Evolutionary conservation across 2,329 filamentous ascomycete genomes (phyloP), one percentile per base, ranked within the genome.

Genomic region (Alternaria sp.): DNA sequence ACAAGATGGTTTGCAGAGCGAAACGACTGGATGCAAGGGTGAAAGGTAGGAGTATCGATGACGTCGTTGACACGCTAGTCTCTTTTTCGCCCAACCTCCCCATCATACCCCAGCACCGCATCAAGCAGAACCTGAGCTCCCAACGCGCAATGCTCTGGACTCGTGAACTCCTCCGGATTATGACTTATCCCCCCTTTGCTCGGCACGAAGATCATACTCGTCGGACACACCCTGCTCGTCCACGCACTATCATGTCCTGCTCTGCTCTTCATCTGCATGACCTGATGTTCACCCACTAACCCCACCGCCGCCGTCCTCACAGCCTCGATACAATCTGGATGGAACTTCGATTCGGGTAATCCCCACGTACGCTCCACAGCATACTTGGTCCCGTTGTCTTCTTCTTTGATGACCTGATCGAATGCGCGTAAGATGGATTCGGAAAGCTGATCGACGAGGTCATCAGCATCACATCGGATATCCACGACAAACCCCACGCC

Each of bases 121-220:
- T 83, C 81, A 40, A 85, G 73, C 63, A 86, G 62, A 3, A 84
- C 79, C 69, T 86, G 84, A 6, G 81, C 80, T 0, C 81, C 81
- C 52, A 83, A 67, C 6, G 77, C 77, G 72, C 82, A 84, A 60
- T 81, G 79, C 61, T 82, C 79, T 0, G 80, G 80, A 56, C 73
- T 80, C 13, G 79, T 80, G 56, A 78, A 83, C 67, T 83, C 81
- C 5, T 77, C 70, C 8, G 81, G 82, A 70, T 83, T 82, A 59
- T 83, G 82, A 56, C 77, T 81, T 10, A 83, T 76, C 0, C 82
- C 81, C 25, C 81, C 80, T 63, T 77, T 77, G 57, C 80, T 81
- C 7, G 81, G 81, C 26, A 82, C 79, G 47, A 83, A 83, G 8
- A 83, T 80, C 82, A 83, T 83, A 49, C 75, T 79, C 10, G 74